Evolutionary conservation across 2,329 filamentous ascomycete genomes (phyloP).

Genomic region (Lecanicillium sp.): DNA sequence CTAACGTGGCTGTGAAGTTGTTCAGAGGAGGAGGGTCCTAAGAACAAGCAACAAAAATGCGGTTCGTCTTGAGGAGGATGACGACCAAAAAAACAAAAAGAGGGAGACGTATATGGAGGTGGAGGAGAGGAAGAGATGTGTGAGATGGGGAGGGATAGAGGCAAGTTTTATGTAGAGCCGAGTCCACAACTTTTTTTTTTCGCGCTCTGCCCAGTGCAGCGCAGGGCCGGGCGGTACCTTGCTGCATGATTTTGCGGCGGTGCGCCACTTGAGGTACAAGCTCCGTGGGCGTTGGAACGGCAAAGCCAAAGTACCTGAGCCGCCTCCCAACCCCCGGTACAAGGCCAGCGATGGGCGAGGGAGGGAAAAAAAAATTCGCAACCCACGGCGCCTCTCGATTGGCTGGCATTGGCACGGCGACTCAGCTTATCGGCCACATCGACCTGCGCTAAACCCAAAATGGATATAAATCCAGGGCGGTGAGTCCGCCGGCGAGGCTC

Average conservation of each 20-base stretch:
- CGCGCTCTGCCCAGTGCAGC: slow-evolving; percentile 2
- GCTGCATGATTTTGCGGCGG: no score
- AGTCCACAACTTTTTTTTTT: slow-evolving; percentile 23
- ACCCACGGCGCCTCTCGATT: background rate
- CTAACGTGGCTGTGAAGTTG: slow-evolving; percentile 28
- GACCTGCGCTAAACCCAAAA: slow-evolving; percentile 3
- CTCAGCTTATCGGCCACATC: slow-evolving; percentile 7
- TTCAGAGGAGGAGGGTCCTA: slow-evolving; percentile 24
- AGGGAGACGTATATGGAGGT: slow-evolving; percentile 20
- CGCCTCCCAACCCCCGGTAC: background rate
- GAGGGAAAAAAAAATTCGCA: background rate
- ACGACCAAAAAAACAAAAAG: slow-evolving; percentile 21
- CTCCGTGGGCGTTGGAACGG: no score
- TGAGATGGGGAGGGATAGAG: slow-evolving; percentile 18
- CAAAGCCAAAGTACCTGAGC: background rate
- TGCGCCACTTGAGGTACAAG: background rate
- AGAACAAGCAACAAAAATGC: slow-evolving; percentile 18
- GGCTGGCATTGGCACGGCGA: background rate
- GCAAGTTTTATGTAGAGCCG: slow-evolving; percentile 26
- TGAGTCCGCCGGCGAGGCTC: slow-evolving; percentile 4
- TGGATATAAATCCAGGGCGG: slow-evolving; percentile 5
- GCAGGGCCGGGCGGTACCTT: slow-evolving; percentile 6
- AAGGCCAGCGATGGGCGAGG: no score
- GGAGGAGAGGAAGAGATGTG: slow-evolving; percentile 24
- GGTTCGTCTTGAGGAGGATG: slow-evolving; percentile 17